Base-by-base conservation (phyloP, 495 filamentous ascomycete species). In the Corynascus novoguineensis region DNA sequence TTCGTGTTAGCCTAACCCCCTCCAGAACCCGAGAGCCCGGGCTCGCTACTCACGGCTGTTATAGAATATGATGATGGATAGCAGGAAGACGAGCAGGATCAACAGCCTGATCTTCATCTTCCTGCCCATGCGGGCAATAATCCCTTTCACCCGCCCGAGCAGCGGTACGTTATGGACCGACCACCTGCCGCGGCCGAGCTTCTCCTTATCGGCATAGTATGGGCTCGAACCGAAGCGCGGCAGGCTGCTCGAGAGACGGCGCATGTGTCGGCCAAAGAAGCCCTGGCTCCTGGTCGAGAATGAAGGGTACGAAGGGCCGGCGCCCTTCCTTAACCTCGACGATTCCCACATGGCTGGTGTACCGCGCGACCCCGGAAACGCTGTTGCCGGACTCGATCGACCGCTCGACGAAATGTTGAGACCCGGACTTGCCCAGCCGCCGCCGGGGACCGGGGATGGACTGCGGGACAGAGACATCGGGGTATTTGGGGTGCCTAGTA, bases 341-440 rank as follows among this genome's bases (percentile, higher is more conserved):
- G 88, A 89, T 29, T 89, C 86, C 91, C 91, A 97, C 22, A 87
- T 88, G 44, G 90, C 83, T 41, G 75, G 71, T 38, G 76, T 76
- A 10, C 81, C 79, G 62, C 77, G 82, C 10, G 75, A 72, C 37
- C 70, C 75, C 21, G 78, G 75, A 49, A 72, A 71, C n/a, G 60
- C 64, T 50, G 67, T 73, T 53, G 78, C 72, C 28, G 88, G 87
- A 64, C 83, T 89, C 24, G 85, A 81, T 64, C 80, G 77, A 57
- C 86, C 87, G 69, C 85, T 90, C 38, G 78, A n/a, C n/a, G n/a
- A 74, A 55, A 83, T 81, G 46, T 81, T 85, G 50, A 95, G 77
- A 29, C 88, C 89, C 19, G 90, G 90, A 71, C 85, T 92, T 55
- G 88, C 83, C 90, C 91, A 95, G 61, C 89, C 90, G 64, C 87